Base-by-base conservation (phyloP, 1,284 basidiomycete species). In the Puccinia horiana region DNA sequence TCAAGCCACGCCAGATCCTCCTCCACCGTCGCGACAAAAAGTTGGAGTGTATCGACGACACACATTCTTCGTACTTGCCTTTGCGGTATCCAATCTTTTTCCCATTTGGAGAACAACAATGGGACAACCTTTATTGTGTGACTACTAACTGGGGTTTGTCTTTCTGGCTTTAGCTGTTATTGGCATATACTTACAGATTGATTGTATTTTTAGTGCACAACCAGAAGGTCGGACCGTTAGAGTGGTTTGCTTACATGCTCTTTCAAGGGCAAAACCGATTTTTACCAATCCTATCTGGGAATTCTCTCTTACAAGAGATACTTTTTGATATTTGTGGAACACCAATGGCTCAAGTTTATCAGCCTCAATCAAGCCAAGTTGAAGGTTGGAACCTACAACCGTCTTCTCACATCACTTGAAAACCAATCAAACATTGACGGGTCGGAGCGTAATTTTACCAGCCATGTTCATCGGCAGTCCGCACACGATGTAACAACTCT, bases 401-500 rank as follows among this genome's bases (percentile, higher is more conserved):
- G 54, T 0, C 18, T 58, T 2, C 11, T n/a, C 3, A 37, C 58
- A 40, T 20, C 54, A 4, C 29, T 76, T 18, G 74, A 58, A 9
- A 29, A 35, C 20, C 23, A 56, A 8, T 4, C 11, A 2, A 12
- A 14, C 1, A 18, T n/a, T 35, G 5, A 82, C 84, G 26, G 82
- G 83, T 12, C 77, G 81, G 0, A 63, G n/a, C 4, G 84, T 88
- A 12, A 86, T 87, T 56, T 83, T 88, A 0, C 88, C 87, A 0
- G 83, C 87, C 1, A 86, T 85, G 2, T 88, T 88, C 56, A 82
- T 88, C 0, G 87, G 87, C 12, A 87, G 87, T 0, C 81, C 83
- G 2, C 83, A 85, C 0, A 87, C 87, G 87, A 84, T 86, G n/a
- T 84, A 85, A 2, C 85, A 88, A 37, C 87, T 88, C 56, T 86